Base-by-base conservation (phyloP, 139 green algal genomes). In the Chlamydomonas schloesseri region DNA sequence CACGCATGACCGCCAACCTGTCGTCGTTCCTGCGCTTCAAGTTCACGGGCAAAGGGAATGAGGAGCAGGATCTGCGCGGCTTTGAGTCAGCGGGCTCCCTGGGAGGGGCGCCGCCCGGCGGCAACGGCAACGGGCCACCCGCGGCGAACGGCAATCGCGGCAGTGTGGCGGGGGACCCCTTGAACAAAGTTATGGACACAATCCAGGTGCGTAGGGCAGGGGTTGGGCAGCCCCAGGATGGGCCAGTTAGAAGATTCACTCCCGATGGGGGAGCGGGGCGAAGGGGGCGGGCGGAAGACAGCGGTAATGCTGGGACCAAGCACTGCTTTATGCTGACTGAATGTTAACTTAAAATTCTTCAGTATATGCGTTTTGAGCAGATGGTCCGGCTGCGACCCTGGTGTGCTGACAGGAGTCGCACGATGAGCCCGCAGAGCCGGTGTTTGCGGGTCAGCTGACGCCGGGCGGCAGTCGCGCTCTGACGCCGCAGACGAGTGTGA, bases 21-120 rank as follows among this genome's bases (percentile, higher is more conserved):
- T 84, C 78, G 74, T 92, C 88, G 42, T 94, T 92, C 71, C 84
- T 88, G 47, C 91, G 89, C 31, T 89, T 87, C 72, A 88, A 83
- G 68, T 88, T 83, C 74, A 84, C 72, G 26, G 88, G 77, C 42
- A 77, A 88, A 46, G 89, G 71, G 20, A 89, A 82, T 28, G 85
- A 89, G 60, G 91, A 94, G 84, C 91, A 94, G 83, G 91, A 94
- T 83, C 57, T 94, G n/a, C 37, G 80, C 34, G 91, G 91, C 62
- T 94, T 93, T 42, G 86, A 75, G 17, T 13, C 37, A n/a, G 11
- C 64, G 36, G 42, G 42, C 42, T 50, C 42, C 42, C 42, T 50
- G 76, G 79, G n/a, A 15, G 23, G 6, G 14, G 34, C 76, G 42
- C 42, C 42, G 42, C 42, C 42, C 42, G 60, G 60, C 23, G 73